These are phyloP conservation scores for Senna tora DNA, from an alignment of 306 rosid species.

Conservation along the genomic window DNA sequence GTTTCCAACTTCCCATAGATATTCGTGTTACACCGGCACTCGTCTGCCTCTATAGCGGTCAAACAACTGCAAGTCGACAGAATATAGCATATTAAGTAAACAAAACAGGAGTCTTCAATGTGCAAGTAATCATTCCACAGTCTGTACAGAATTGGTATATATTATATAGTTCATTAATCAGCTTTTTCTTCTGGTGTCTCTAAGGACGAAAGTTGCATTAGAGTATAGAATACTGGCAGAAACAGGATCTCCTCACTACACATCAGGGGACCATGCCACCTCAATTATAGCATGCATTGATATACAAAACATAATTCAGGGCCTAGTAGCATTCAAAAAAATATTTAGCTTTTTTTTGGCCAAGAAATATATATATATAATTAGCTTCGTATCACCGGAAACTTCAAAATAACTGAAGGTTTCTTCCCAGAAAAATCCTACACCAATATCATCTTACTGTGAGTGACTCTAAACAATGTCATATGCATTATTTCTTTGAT, in stretches of 20 bases:
- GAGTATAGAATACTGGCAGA: neutral
- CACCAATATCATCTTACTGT: neutral
- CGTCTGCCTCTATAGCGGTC: conserved; percentile 84
- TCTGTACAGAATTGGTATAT: neutral
- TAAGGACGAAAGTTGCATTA: neutral
- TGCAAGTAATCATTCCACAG: neutral
- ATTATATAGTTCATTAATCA: neutral
- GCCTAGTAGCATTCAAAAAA: neutral
- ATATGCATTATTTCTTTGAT: neutral
- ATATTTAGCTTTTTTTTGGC: no score
- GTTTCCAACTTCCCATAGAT: conserved; percentile 32
- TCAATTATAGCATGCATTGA: neutral
- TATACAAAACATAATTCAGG: neutral
- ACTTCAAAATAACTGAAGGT: neutral
- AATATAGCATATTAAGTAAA: conserved; percentile 10
- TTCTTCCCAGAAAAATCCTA: neutral
- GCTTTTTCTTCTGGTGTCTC: neutral
- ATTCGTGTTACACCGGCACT: conserved; percentile 70
- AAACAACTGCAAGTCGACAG: conserved; percentile 60
- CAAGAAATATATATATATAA: no score
- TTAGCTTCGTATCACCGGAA: neutral
- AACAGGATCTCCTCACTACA: neutral
- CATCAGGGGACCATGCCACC: neutral
- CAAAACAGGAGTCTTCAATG: conserved; percentile 16
- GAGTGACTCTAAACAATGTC: neutral